These are phyloP conservation scores for Suillus tomentosus DNA, from an alignment of 768 basidiomycete species.

Conservation along the genomic window DNA sequence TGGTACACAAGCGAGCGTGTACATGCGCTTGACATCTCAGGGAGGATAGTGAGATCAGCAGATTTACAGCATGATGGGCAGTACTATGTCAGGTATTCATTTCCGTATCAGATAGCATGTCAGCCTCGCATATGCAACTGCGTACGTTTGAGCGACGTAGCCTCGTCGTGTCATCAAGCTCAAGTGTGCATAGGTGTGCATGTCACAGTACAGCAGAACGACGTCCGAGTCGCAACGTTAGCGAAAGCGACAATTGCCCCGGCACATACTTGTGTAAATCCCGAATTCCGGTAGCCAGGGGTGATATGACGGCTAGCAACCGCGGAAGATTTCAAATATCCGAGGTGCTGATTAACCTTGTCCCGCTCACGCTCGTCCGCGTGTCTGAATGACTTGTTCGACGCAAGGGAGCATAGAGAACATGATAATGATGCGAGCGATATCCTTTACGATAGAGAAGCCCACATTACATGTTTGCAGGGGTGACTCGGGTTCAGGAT, in stretches of 20 bases:
- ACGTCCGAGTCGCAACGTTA: neutral
- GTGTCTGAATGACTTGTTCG: neutral
- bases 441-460: neutral
- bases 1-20: too few relatives aligned
- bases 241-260: neutral
- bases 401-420: neutral
- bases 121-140: neutral
- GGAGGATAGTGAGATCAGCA: too few relatives aligned
- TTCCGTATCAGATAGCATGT: neutral
- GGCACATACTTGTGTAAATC: neutral
- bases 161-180: neutral
- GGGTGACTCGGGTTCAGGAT: neutral
- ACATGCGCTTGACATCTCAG: too few relatives aligned
- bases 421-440: neutral
- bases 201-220: neutral
- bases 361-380: neutral
- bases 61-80: too few relatives aligned
- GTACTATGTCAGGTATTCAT: too few relatives aligned
- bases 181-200: neutral
- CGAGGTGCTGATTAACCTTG: neutral
- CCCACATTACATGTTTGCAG: neutral
- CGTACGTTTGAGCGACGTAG: neutral
- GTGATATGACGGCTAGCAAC: neutral
- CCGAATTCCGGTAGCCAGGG: neutral
- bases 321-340: neutral